Conservation (phyloP, 345 rosid genomes). For the Microcos paniculata region DNA sequence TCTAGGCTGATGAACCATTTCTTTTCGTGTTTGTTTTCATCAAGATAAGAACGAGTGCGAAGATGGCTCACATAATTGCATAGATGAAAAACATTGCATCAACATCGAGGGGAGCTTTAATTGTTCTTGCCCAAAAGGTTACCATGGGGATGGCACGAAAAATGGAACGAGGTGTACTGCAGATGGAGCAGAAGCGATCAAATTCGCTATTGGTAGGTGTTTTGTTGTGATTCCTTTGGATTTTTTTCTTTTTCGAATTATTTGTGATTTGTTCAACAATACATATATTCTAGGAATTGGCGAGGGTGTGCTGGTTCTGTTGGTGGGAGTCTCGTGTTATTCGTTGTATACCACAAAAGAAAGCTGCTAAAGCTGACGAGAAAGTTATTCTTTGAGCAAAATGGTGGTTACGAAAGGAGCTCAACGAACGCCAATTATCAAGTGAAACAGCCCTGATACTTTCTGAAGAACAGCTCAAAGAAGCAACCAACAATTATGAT, state of each 20-base stretch:
- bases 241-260: too few relatives aligned
- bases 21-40: too few relatives aligned
- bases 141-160: slow-evolving; percentile 25
- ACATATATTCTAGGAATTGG: background rate
- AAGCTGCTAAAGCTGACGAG: slow-evolving; percentile 15
- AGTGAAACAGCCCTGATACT: slow-evolving; percentile 27
- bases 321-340: background rate
- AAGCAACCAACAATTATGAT: slow-evolving; percentile 39
- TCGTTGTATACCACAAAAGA: slow-evolving; percentile 11
- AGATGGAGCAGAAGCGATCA: background rate
- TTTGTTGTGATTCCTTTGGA: background rate
- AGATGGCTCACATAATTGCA: background rate
- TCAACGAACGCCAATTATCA: slow-evolving; percentile 8
- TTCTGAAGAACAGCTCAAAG: slow-evolving; percentile 29
- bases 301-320: background rate
- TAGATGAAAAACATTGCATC: background rate
- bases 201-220: slow-evolving; percentile 12
- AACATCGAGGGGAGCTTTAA: slow-evolving; percentile 24
- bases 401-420: slow-evolving; percentile 38
- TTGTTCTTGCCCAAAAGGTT: slow-evolving; percentile 34
- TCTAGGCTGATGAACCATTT: too few relatives aligned
- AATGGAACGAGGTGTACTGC: slow-evolving; percentile 5
- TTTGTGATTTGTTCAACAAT: too few relatives aligned
- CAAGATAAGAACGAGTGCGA: background rate
- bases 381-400: slow-evolving; percentile 25